Base-by-base conservation (phyloP, 805 yeast genomes). In the Grigorovia transvaalensis region DNA sequence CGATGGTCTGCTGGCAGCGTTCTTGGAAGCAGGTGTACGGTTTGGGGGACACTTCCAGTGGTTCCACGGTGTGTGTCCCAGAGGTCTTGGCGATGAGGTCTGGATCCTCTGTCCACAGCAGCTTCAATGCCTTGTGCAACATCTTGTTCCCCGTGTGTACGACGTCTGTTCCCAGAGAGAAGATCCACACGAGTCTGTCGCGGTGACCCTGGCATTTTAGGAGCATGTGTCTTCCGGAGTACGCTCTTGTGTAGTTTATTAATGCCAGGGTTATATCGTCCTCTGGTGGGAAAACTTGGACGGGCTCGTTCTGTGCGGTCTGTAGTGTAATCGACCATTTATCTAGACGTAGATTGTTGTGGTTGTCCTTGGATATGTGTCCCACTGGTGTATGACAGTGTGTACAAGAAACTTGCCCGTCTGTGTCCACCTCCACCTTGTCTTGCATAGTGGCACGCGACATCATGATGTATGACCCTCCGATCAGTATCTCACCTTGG, bases 121-220 rank as follows among this genome's bases (percentile, higher is more conserved):
- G 53, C 50, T 66, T 65, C 27, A 63, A 53, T 20, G 64, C 59
- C 38, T 59, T 58, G 1, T 46, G 41, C 38, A 55, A 19, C 0
- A 42, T 29, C 2, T 41, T 35, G 12, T 52, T 51, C 13, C 50
- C 51, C 8, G 59, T 33, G 4, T 60, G 20, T 1, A 57, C 54
- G 7, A 62, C 55, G 13, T 54, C 53, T 11, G 58, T 53, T n/a
- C 59, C 65, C 2, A 60, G 46, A 9, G 61, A 59, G 47, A 67
- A 65, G 29, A 63, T 30, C 70, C 71, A 66, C 4, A 65, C 38
- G 19, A 58, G 47, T 1, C 62, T 30, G 19, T 49, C 44, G 15
- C 35, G 17, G 19, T 13, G 17, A 1, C 46, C 45, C 20, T 33
- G 46, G 19, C 44, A 51, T 45, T 55, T 54, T n/a, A 66, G 29